Base-by-base conservation (phyloP, 371 early-diverging fungal species). In the Mucor plumbeus region DNA sequence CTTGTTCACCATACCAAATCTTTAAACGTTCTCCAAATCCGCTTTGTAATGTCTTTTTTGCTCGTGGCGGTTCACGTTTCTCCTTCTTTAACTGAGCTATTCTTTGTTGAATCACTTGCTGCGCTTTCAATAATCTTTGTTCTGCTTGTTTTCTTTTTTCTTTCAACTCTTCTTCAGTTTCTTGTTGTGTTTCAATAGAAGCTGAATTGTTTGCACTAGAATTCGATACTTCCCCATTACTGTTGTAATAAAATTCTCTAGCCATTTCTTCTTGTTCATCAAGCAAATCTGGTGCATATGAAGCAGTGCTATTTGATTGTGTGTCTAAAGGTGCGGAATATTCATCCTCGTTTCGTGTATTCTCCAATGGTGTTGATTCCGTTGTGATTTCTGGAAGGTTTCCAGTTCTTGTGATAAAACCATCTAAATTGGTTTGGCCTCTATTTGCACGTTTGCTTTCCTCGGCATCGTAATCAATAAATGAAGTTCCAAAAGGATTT, bases 1-100 rank as follows among this genome's bases (percentile, higher is more conserved):
- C 1, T 44, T 67, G 67, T 26, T 67, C 67, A 26, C 61, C 61
- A 44, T 67, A 67, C 67, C 67, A 67, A 8, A 67, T 35, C 1
- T 13, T 17, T 38, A 58, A 57, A n/a, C 31, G 53, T 21, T 53
- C 31, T 0, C 38, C 53, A 53, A 53, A 53, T 13, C 53, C 53
- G 14, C 31, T 31, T 14, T 26, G 53, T 14, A 53, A 14, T 6
- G 31, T 39, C 53, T 48, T 54, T n/a, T 21, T 53, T 26, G 14
- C 2, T 44, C 61, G 10, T 34, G 8, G 7, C 11, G 36, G 26
- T 26, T 26, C 26, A 26, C 26, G 26, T 26, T 26, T 26, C 3
- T 59, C 41, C 19, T 26, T 36, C 14, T 59, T 41, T 7, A 38
- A 9, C 40, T 9, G 44, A 17, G 57, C 10, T 17, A 21, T n/a